Evolutionary conservation across 108 stramenopile genomes (phyloP).

Genomic region (Cylindrotheca closterium): DNA sequence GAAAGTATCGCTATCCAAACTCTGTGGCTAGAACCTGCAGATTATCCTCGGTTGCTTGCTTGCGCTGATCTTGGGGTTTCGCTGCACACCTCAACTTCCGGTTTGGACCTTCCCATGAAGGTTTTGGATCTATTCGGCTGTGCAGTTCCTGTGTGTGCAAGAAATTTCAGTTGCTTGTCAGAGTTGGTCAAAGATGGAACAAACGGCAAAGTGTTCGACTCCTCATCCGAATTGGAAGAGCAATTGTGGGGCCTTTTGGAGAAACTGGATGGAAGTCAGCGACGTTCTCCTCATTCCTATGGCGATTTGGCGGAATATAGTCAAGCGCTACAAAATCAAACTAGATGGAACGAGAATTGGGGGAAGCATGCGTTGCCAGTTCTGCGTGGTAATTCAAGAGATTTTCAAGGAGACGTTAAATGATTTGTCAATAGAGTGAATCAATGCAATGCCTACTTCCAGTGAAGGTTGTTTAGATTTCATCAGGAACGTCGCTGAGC

Average conservation of each 20-base stretch:
- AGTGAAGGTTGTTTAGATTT: too few species aligned
- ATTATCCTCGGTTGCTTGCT: slow-evolving; percentile 92
- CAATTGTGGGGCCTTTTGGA: slow-evolving; percentile 63
- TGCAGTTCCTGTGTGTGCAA: slow-evolving; percentile 92
- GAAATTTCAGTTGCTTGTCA: slow-evolving; percentile 78
- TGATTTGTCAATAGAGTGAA: too few species aligned
- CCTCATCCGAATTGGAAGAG: slow-evolving; percentile 52
- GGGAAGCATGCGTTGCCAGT: slow-evolving; percentile 58
- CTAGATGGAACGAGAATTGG: slow-evolving; percentile 83
- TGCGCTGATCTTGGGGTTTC: slow-evolving; percentile 91
- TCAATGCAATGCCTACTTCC: too few species aligned
- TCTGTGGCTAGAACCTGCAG: slow-evolving; percentile 90
- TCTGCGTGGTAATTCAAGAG: slow-evolving; percentile 10
- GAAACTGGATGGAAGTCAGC: slow-evolving; percentile 14
- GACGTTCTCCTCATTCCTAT: slow-evolving; percentile 32
- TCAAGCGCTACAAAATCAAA: slow-evolving; percentile 51
- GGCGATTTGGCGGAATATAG: slow-evolving; percentile 61
- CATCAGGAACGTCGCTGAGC: slow-evolving; percentile 71
- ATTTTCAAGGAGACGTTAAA: too few species aligned
- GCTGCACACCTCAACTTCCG: slow-evolving; percentile 95
- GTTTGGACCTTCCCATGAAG: slow-evolving; percentile 99
- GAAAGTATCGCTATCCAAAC: slow-evolving; percentile 66
- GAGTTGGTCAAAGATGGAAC: slow-evolving; percentile 91
- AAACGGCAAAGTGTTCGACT: slow-evolving; percentile 84
- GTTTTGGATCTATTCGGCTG: slow-evolving; percentile 98